Evolutionary conservation across 371 early-diverging fungal genomes (phyloP), one percentile per base, ranked within the genome.

Genomic region (Rhizopus delemar): DNA sequence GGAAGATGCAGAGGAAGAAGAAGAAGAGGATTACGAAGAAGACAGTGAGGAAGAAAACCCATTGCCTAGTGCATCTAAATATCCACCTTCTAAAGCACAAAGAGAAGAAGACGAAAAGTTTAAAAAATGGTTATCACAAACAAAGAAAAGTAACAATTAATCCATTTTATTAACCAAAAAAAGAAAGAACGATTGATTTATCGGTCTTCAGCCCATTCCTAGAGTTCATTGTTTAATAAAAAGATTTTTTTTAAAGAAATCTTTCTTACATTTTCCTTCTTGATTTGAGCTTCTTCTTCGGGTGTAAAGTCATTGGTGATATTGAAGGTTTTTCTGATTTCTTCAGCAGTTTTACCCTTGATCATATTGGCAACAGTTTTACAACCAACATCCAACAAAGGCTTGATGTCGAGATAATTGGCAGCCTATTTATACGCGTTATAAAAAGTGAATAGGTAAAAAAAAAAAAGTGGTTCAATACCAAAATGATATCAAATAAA

Each of bases 291-390:
- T 78, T 91, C 93, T 74, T 98, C 97, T 78, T 96, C 98, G 13
- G 91, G 90, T 1, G 95, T 96, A 67, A 97, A 97, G 75, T 97
- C 97, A 69, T 93, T 93, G 55, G 84, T 84, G 65, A 98, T 96
- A 75, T 94, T 95, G 82, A 98, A 98, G 56, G 86, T 86, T 65
- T 89, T 89, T 61, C 98, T 87, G 65, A 97, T 94, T 68, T 98
- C 95, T 73, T 96, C 95, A 13, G 94, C 90, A 29, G 88, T 84
- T 82, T 96, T 96, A 51, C 87, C 95, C 69, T 93, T 93, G 81
- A 98, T 96, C 94, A 96, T 93, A 72, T 96, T 96, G 57, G 98
- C 98, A 53, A 97, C 95, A 15, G 93, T 96, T 82, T 96, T 96
- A 82, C 97, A 98, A 31, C 94, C 94, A 48, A 96, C 86, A 76